A percentile compares a stretch with the other conserved stretches of the same genome.
phyloP scores from a whole-genome alignment of 441 rosid species.

The Isatis lusitanica region DNA sequence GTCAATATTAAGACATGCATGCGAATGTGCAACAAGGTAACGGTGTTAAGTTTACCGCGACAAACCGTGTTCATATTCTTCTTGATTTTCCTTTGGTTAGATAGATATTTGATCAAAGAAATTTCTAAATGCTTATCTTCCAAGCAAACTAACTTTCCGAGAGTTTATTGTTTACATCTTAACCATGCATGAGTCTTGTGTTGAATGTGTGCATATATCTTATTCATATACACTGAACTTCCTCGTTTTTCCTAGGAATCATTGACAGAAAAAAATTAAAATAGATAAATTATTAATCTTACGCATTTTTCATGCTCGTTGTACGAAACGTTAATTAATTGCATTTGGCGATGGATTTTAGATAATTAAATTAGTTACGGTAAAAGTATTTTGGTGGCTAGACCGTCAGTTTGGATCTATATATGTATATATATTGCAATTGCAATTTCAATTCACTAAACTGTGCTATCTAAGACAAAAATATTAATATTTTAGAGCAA shows the following conservation, averaged over 20 bases:
- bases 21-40: conserved; percentile 11
- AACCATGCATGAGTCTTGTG: background rate
- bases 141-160: background rate
- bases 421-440: too few relatives aligned
- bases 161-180: background rate
- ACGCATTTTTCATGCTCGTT: background rate
- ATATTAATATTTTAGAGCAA: too few relatives aligned
- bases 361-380: too few relatives aligned
- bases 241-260: background rate
- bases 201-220: background rate
- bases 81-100: background rate
- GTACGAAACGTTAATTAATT: too few relatives aligned
- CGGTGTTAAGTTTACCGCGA: background rate
- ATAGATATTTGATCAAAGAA: background rate
- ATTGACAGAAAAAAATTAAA: too few relatives aligned
- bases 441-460: too few relatives aligned
- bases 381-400: background rate
- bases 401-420: background rate
- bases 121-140: background rate
- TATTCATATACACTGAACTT: background rate
- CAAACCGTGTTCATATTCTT: background rate
- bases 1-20: conserved; percentile 9
- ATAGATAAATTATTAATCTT: background rate
- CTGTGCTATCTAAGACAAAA: too few relatives aligned
- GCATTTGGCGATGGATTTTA: too few relatives aligned